Evolutionary conservation across 2,329 filamentous ascomycete genomes (phyloP), one percentile per base, ranked within the genome.

Genomic region (Aspergillus quadrilineatus): DNA sequence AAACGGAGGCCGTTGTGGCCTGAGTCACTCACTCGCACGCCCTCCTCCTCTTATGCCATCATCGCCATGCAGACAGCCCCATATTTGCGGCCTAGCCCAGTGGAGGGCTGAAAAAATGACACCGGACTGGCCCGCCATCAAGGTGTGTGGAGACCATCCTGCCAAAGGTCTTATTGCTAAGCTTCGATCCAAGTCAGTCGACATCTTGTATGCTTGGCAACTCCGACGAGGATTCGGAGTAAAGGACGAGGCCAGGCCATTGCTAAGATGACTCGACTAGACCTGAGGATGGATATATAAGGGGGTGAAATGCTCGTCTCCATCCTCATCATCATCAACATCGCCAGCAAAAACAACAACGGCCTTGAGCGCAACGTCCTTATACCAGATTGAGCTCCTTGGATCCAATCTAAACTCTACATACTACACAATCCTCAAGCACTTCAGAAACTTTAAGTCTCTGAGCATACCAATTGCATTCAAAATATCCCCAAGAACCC

Each of bases 211-310:
- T 48, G 15, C 39, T 50, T 34, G 34, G 50, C 50, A 42, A 47
- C 51, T 53, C 51, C 44, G 42, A 53, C 14, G 26, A 39, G 22
- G 34, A 36, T 22, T 54, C 52, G 52, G 52, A 54, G 52, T 54
- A 48, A 36, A 41, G 30, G 32, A 14, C 10, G 28, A 15, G 34
- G 26, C 10, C 14, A 22, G 26, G n/a, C 9, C 3, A 4, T 50
- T 6, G 22, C 15, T 8, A 10, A 47, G n/a, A 54, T 54, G 52
- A 48, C 44, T 49, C 36, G 10, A 39, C 12, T 32, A 14, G 17
- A 9, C 26, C 12, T n/a, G 42, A 29, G 36, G 7, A 37, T 26
- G 29, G 43, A 55, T 55, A 55, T 55, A 55, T 55, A 55, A 44
- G 26, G 37, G 30, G 26, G 26, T 28, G 17, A 17, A 26, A 36